Base-by-base conservation (phyloP, 805 yeast species). In the Kodamaea neixiangensis region DNA sequence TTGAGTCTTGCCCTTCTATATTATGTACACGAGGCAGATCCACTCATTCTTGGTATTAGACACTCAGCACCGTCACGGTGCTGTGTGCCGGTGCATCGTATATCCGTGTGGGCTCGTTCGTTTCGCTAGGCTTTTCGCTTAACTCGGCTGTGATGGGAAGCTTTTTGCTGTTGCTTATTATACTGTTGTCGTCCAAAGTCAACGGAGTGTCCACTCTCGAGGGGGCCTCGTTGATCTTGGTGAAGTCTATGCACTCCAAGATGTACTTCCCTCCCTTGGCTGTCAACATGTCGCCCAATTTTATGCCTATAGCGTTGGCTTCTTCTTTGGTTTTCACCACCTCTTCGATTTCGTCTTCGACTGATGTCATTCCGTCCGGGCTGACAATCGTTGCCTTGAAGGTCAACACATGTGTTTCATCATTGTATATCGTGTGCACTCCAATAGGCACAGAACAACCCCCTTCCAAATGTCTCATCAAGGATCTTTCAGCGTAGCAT, bases 361-460 rank as follows among this genome's bases (percentile, higher is more conserved):
- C 91, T 31, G 70, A 75, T 54, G 81, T 76, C 5, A 72, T 68
- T 10, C 99, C 99, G 65, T 92, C 96, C 7, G 92, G 92, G 54
- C 87, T 81, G 29, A 91, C 87, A 13, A 93, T 96, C 34, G 87
- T 78, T 5, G 88, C 96, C 56, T 81, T 80, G 54, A 92, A 69
- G 3, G 65, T 61, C 49, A 91, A 75, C 7, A 56, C 57, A 34
- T 76, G 69, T 0, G 83, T 75, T 1, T 46, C 58, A 17, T 66
- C 69, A 48, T 79, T 68, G 56, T 79, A 87, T 7, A 61, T 56
- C n/a, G 91, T 77, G 56, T 83, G 79, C 22, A 90, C 97, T 47
- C 99, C 99, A 57, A 94, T 88, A 5, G 99, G 99, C 14, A 94
- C 97, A 1, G 97, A 89, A 70, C 99, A 94, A 7, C 99, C 99